phyloP scores from a whole-genome alignment of 768 basidiomycete species.

The Leccinellum albellum region DNA sequence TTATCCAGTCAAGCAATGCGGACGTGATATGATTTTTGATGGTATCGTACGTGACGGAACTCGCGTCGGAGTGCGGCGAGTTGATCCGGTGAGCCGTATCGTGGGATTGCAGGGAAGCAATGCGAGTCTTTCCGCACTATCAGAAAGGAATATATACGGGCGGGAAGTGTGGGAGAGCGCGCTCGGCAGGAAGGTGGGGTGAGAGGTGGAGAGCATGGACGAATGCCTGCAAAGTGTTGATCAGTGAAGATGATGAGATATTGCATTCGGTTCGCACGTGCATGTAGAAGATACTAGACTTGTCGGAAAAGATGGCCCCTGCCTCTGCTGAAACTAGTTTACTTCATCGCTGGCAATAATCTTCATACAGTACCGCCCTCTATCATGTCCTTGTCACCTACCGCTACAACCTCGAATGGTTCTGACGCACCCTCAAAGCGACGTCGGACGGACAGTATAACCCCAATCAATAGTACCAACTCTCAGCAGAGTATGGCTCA shows the following conservation, averaged over 20 bases:
- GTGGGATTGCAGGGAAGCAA: background rate
- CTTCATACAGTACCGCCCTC: conserved; percentile 1
- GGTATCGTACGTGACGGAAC: background rate
- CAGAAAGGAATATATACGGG: background rate
- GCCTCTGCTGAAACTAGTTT: conserved; percentile 9
- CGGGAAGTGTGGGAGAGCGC: background rate
- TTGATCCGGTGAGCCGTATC: background rate
- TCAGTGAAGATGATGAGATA: background rate
- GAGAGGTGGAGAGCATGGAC: background rate
- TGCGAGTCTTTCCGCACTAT: background rate
- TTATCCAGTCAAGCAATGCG: background rate
- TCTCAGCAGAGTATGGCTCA: conserved; percentile 31
- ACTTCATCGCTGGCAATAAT: conserved; percentile 15
- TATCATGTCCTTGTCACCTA: conserved; percentile 65
- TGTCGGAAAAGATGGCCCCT: conserved; percentile 12
- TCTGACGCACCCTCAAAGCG: conserved; percentile 57
- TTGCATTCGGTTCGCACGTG: conserved; percentile 18
- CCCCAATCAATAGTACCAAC: conserved; percentile 11
- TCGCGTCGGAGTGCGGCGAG: background rate
- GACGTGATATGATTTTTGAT: background rate
- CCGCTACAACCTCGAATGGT: conserved; percentile 52
- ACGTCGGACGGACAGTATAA: conserved; percentile 44
- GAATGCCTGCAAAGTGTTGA: background rate
- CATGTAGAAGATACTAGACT: background rate
- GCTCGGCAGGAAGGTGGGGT: background rate